Evolutionary conservation across 805 yeast species (phyloP).

Genomic region (Schwanniomyces polymorphus): DNA sequence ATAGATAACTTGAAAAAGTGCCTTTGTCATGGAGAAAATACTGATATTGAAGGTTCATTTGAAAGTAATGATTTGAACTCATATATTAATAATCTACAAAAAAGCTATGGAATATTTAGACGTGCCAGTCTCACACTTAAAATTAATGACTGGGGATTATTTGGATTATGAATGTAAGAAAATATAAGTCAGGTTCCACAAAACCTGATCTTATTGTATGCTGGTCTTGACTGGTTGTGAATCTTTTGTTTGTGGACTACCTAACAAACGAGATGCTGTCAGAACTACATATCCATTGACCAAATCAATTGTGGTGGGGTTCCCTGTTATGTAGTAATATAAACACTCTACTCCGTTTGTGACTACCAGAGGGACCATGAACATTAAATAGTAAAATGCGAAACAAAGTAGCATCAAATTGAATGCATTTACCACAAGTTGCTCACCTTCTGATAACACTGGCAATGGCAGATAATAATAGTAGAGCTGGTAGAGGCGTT

Average conservation of each 20-base stretch:
- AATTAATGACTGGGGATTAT: slow-evolving; percentile 49
- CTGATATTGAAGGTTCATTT: not conserved
- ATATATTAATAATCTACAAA: slow-evolving; percentile 4
- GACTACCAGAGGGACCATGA: slow-evolving; percentile 10
- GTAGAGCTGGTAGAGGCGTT: slow-evolving; percentile 17
- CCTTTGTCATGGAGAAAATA: not conserved
- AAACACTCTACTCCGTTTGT: slow-evolving; percentile 9
- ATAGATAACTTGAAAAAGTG: not conserved
- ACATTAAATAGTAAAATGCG: slow-evolving; percentile 13
- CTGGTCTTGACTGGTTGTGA: not conserved
- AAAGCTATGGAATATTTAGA: slow-evolving; percentile 23
- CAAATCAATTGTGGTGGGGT: slow-evolving; percentile 4
- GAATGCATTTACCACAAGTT: slow-evolving; percentile 17
- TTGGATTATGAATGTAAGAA: slow-evolving; percentile 20
- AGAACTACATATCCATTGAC: not conserved
- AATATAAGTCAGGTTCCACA: not conserved
- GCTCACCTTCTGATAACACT: slow-evolving; percentile 24
- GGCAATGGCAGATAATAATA: slow-evolving; percentile 27
- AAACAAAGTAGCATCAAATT: slow-evolving; percentile 10
- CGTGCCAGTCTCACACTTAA: slow-evolving; percentile 27
- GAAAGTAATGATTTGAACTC: not conserved
- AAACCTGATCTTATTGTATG: not conserved
- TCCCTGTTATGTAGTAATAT: slow-evolving; percentile 18
- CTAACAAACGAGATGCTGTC: not conserved
- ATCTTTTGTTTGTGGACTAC: not conserved